Base-by-base conservation (phyloP, 768 basidiomycete species). In the Amanita muscaria region DNA sequence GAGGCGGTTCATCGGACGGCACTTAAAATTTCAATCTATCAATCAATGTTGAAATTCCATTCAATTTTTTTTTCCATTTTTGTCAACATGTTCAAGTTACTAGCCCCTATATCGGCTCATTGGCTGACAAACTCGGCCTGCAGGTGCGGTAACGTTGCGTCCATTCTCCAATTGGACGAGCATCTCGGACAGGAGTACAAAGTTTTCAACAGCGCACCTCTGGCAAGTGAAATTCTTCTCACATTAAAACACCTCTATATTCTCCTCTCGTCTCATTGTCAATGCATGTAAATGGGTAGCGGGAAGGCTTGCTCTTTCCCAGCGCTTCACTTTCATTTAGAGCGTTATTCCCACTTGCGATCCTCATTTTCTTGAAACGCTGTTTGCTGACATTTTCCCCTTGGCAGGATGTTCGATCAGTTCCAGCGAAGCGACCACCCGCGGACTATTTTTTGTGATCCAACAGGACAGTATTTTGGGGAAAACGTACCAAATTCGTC, bases 91-190 rank as follows among this genome's bases (percentile, higher is more conserved):
- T 30, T 33, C 24, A 23, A 33, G 11, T 11, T 23, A 14, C 21
- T 21, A 10, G n/a, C 43, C 43, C 43, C 43, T 44, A 44, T 44
- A 6, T 25, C 27, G 12, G 19, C 15, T 33, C n/a, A 14, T 38
- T 46, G 23, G 22, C 37, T 46, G 27, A 30, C 44, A 18, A 34
- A 36, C n/a, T 30, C 5, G 25, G n/a, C 5, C 36, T 38, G 34
- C 46, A 92, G 91, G 51, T 97, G 94, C 60, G 94, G 94, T 14
- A 96, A 97, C 61, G 88, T 94, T 18, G 92, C 93, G 24, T 91
- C 89, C 22, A 92, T 98, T 55, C 72, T 98, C 14, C 85, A 94
- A 59, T 72, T 99, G 41, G 92, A 98, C 61, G 96, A 97, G 54
- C 74, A 91, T 54, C 75, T 98, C 23, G 79, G 79, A 21, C 92